Base-by-base conservation (phyloP, 2,329 filamentous ascomycete genomes). In the Curvularia eragrostidis region DNA sequence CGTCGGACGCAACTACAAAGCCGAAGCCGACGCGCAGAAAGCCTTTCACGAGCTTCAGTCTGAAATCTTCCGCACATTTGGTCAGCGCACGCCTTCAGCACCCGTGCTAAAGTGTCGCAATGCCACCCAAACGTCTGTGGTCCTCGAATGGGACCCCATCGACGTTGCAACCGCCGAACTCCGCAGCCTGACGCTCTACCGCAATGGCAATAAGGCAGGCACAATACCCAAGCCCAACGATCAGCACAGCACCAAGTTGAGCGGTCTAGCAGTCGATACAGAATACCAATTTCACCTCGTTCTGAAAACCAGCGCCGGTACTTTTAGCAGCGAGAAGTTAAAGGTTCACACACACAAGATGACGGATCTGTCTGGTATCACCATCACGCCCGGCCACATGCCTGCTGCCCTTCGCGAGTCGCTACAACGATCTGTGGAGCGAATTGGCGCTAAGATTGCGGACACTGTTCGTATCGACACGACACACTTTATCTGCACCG, bases 121-220 rank as follows among this genome's bases (percentile, higher is more conserved):
- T 84, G 93, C 94, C 54, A 99, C 95, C 1, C 95, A 99, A 79
- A 99, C 95, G n/a, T 96, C 91, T 26, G 90, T 98, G 44, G 95
- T 99, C 36, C 90, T 99, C 51, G 95, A 98, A 80, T 99, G 95
- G 95, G 95, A 98, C 64, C 92, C 94, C 32, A 90, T 99, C 73
- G 86, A 94, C 70, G 87, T 97, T 48, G 95, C 93, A 21, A 98
- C 94, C 5, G 93, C 95, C 63, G 92, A 95, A 74, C 85, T 98
- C 61, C 89, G 95, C 71, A 94, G 91, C 48, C 85, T 99, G 52
- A 92, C 90, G 56, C 84, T 99, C 50, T 98, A 95, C 80, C 90
- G 95, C 76, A 99, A 99, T 82, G 93, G 92, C 69, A 93, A 93
- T 75, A 99, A 98, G 81, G 94, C 94, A 15, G 95, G 95, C 71